phyloP scores from a whole-genome alignment of 148 eudicot genomes.

The Selenicereus undatus region DNA sequence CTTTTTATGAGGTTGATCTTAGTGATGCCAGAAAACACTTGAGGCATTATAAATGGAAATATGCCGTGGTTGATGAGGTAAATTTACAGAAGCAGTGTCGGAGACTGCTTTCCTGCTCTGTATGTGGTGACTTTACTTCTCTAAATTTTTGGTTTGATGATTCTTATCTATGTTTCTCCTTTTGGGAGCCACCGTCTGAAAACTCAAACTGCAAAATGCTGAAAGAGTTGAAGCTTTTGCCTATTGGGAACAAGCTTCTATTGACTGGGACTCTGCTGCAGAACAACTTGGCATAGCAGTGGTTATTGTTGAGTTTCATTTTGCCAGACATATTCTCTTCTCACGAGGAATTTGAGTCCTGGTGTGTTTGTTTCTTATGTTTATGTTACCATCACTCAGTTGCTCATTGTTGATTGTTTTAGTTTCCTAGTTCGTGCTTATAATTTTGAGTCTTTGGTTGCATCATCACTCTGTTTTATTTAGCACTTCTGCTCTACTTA shows the following conservation, averaged over 20 bases:
- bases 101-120: not conserved
- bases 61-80: slow-evolving; percentile 95
- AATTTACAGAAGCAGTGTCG: not conserved
- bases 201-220: slow-evolving; percentile 75
- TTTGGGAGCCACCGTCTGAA: slow-evolving; percentile 91
- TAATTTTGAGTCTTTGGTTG: no score
- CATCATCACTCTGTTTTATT: no score
- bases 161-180: slow-evolving; percentile 12
- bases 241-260: slow-evolving; percentile 81
- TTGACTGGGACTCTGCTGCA: slow-evolving; percentile 97
- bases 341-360: slow-evolving; percentile 89
- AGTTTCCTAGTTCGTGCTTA: no score
- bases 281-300: slow-evolving; percentile 92
- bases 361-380: slow-evolving; percentile 38
- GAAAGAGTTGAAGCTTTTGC: slow-evolving; percentile 60
- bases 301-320: slow-evolving; percentile 92
- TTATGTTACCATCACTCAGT: not conserved
- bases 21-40: slow-evolving; percentile 56
- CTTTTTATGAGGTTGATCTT: slow-evolving; percentile 86
- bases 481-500: no score
- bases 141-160: not conserved
- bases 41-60: slow-evolving; percentile 89
- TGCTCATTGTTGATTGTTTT: no score
- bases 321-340: slow-evolving; percentile 94
- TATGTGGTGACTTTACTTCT: not conserved